Base-by-base conservation (phyloP, 2,329 filamentous ascomycete genomes). In the Talaromyces rugulosus region DNA sequence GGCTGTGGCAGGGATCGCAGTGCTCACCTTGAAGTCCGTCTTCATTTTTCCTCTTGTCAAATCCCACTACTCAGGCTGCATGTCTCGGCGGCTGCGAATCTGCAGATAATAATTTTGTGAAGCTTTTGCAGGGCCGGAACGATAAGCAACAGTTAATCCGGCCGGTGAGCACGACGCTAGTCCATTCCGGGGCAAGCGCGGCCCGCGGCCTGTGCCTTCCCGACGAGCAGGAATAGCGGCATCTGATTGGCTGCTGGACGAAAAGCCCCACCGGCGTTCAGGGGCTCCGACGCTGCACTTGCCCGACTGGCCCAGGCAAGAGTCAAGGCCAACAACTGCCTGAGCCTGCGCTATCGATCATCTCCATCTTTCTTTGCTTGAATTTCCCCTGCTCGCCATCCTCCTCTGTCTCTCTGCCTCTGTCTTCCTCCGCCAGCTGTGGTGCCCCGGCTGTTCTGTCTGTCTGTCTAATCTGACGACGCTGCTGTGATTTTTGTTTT, bases 1-100 rank as follows among this genome's bases (percentile, higher is more conserved):
- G 58, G 11, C 9, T n/a, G 33, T 44, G 4, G 30, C 62, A 52
- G 60, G 14, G n/a, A 55, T 18, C 1, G 12, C 4, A 28, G 1
- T n/a, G 54, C 59, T 63, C 62, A 96, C 94, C 87, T 95, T 96
- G 78, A 98, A 99, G 80, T 98, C 94, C 68, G 93, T 98, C 90
- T 98, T 99, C 95, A 99, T 99, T 64, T 66, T 83, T 53, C 42
- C 34, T 57, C 57, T 51, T 65, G 66, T 62, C 58, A 47, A 36
- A 53, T 33, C 61, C 54, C 53, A 42, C 59, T 58, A 53, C 30
- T 40, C 50, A 55, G 27, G 51, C 40, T 52, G 23, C 51, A 59
- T 62, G 56, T 59, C 63, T 58, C 51, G 40, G 31, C 53, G 18
- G 16, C 27, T 28, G 27, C 14, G 44, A 4, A 23, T 47, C 44